Base-by-base conservation (phyloP, 2,329 filamentous ascomycete species). In the Colletotrichum tamarilloi region DNA sequence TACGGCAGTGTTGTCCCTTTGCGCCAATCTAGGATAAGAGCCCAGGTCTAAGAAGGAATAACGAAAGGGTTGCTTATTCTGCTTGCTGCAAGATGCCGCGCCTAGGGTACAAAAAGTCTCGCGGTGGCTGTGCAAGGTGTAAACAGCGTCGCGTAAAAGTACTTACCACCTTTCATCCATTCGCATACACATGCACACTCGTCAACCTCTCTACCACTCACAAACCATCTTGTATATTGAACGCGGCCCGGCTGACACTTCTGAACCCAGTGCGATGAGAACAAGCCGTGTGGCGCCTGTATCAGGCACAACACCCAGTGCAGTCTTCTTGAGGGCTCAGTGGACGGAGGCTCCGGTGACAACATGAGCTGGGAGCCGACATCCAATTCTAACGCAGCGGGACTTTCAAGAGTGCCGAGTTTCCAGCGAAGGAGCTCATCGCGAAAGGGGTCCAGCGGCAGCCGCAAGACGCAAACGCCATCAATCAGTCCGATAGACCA, bases 141-240 rank as follows among this genome's bases (percentile, higher is more conserved):
- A 83, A 82, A 70, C 78, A 80, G 46, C 76, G 82, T 5, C 79
- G 81, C 46, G 81, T 83, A 74, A 83, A 83, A 78, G 81, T 81
- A 76, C 26, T 55, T 32, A 32, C 52, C 28, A 53, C 58, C 46
- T 57, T 19, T 24, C 57, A 49, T 57, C 16, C 30, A 24, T 52
- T 16, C 24, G 49, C 57, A 52, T 57, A 12, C 30, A 24, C 53
- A n/a, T 16, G 57, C 35, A 42, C 38, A 22, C 38, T 58, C 46
- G 49, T 30, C 11, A 38, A 38, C 32, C 32, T 42, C 12, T 24
- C 38, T 59, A n/a, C n/a, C 24, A 28, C 9, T 28, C 46, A 28
- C 26, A 19, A 26, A 38, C 11, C 35, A 35, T 11, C 49, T 19
- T 55, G 24, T 63, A 12, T 63, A 11, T 5, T 42, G 22, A n/a